Percentiles rank a stretch among this genome's conserved stretches.
These are phyloP conservation scores for button mushroom (Agaricus bisporus) DNA, from an alignment of 768 basidiomycete species.

Conservation along the genomic window DNA sequence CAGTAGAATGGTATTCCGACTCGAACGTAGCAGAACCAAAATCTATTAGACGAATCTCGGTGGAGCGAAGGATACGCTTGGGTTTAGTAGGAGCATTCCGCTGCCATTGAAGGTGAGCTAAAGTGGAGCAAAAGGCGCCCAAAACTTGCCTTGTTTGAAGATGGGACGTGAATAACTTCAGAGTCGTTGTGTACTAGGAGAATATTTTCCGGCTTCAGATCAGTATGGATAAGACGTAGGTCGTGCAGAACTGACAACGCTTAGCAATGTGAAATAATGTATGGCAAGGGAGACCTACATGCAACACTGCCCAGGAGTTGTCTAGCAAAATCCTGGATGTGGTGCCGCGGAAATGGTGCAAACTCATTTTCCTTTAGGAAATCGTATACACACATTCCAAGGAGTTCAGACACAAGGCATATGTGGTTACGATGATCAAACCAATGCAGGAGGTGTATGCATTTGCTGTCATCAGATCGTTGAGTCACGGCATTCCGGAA, in stretches of 20 bases:
- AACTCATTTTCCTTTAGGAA: slow-evolving; percentile 98
- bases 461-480: slow-evolving; percentile 63
- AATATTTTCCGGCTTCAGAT: slow-evolving; percentile 99
- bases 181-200: slow-evolving; percentile 85
- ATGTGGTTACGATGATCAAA: slow-evolving; percentile 98
- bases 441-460: slow-evolving; percentile 90
- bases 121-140: not conserved
- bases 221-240: slow-evolving; percentile 90
- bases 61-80: slow-evolving; percentile 77
- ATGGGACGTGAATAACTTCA: slow-evolving; percentile 50
- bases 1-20: slow-evolving; percentile 95
- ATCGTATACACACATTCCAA: slow-evolving; percentile 98
- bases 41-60: slow-evolving; percentile 94
- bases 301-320: slow-evolving; percentile 90
- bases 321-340: slow-evolving; percentile 93
- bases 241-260: slow-evolving; percentile 76
- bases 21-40: slow-evolving; percentile 99
- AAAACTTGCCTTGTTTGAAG: slow-evolving; percentile 57
- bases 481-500: slow-evolving; percentile 10
- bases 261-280: slow-evolving; percentile 14
- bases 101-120: slow-evolving; percentile 28
- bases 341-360: slow-evolving; percentile 90
- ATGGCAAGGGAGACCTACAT: slow-evolving; percentile 52
- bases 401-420: slow-evolving; percentile 91
- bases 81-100: slow-evolving; percentile 59